Percentiles rank a stretch among this genome's conserved stretches.
These are phyloP conservation scores for Alternaria alternata DNA, from an alignment of 2,329 filamentous ascomycete species.

Conservation along the genomic window DNA sequence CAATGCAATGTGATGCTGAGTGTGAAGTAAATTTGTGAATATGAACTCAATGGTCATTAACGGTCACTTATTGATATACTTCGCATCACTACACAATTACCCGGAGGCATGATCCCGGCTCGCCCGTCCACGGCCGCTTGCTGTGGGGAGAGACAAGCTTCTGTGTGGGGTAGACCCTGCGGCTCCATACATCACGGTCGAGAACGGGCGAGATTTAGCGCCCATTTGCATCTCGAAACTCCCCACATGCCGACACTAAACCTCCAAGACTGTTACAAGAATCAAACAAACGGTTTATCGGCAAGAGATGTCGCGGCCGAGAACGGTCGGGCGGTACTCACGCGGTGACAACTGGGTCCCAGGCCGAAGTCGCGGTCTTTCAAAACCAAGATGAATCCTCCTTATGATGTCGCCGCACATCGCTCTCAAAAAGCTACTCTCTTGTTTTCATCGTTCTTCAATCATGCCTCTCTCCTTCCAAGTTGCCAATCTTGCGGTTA, in stretches of 20 bases:
- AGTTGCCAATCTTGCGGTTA: slow-evolving; percentile 16
- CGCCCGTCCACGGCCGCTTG: slow-evolving; percentile 17
- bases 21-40: not conserved
- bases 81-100: not conserved
- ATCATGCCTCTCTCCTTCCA: slow-evolving; percentile 17
- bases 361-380: not conserved
- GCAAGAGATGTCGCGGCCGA: slow-evolving; percentile 8
- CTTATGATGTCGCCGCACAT: not conserved
- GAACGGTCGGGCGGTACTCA: slow-evolving; percentile 8
- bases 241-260: slow-evolving; percentile 8
- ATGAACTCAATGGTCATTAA: not conserved
- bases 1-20: not conserved
- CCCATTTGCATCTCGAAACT: not conserved
- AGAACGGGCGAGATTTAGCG: slow-evolving; percentile 10
- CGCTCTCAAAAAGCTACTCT: not conserved
- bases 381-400: slow-evolving; percentile 5
- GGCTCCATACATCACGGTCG: slow-evolving; percentile 9
- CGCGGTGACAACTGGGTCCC: not conserved
- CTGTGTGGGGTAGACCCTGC: not conserved
- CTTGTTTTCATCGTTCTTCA: not conserved
- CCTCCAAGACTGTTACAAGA: not conserved
- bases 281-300: not conserved
- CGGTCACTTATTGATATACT: not conserved
- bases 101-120: not conserved
- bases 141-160: slow-evolving; percentile 2